Evolutionary conservation across 129 eudicot species (phyloP), one percentile per base, ranked within the genome.

Genomic region (Escallonia rubra): DNA sequence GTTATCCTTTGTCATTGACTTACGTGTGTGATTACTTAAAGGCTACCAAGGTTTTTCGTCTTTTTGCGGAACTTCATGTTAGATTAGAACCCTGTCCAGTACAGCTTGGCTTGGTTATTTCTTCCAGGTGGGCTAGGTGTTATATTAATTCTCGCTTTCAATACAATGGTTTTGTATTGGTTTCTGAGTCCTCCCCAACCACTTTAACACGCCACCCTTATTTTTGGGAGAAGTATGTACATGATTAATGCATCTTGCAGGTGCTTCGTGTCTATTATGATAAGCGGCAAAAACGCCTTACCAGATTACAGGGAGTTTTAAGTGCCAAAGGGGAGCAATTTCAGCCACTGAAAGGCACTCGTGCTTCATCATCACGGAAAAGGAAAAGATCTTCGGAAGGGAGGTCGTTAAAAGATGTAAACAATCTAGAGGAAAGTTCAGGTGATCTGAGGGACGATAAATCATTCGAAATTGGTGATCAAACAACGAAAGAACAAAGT

Each of bases 371-470:
- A 23, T 49, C 83, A 46, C 61, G 80, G 7, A 91, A 92, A 76
- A 82, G 95, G 63, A 86, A 83, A 59, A 65, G 73, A 57, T 68
- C 70, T 68, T 63, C 68, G 1, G 80, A 71, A 41, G 65, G 75
- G 53, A 75, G 69, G 42, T 49, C 63, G 7, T 65, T 67, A 44
- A 78, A 70, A 85, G 73, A 64, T 70, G 76, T 40, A 64, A 70
- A 70, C 10, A 56, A 16, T 3, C 55, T 58, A 70, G 76, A 53
- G 41, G 82, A 60, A 59, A 72, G 79, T 64, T 68, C 56, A 3
- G 57, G 63, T 49, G 69, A 55, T 64, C 58, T 50, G 78, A 72
- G 70, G 73, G 72, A 44, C 61, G 68, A 23, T n/a, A 55, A 66
- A 59, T 47, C 38, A 23, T 71, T 50, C 42, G 65, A 53, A 59